phyloP scores from a whole-genome alignment of 768 basidiomycete genomes.

The Kondoa subrosea region DNA sequence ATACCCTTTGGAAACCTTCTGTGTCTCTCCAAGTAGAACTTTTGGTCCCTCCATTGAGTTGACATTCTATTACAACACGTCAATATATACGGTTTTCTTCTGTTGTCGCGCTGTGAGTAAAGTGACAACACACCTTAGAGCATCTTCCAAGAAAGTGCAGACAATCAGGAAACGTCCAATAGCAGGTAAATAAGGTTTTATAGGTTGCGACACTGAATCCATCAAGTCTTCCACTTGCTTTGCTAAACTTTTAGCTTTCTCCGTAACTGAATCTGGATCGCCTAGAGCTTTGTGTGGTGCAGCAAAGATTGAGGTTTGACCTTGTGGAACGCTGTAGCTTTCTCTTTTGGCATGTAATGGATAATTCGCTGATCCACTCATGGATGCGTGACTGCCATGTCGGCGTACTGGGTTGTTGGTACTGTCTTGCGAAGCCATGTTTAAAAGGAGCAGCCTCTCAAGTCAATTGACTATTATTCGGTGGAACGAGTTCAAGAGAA shows the following conservation, averaged over 20 bases:
- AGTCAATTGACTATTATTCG: no score
- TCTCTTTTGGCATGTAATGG: background rate
- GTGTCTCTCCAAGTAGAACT: slow-evolving; percentile 88
- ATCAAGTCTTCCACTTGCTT: slow-evolving; percentile 61
- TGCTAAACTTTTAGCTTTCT: slow-evolving; percentile 29
- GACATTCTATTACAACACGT: slow-evolving; percentile 11
- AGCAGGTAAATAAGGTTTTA: slow-evolving; percentile 82
- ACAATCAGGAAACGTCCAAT: slow-evolving; percentile 94
- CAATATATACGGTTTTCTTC: background rate
- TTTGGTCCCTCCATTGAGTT: slow-evolving; percentile 80
- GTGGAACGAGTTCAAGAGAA: no score
- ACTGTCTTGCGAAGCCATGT: no score
- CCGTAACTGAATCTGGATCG: slow-evolving; percentile 20
- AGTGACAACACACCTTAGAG: slow-evolving; percentile 41
- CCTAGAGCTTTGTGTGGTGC: background rate
- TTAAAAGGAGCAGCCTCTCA: no score
- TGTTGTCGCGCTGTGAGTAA: background rate
- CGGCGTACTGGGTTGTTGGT: background rate
- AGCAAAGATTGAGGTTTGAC: background rate
- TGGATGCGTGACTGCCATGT: background rate
- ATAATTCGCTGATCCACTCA: background rate
- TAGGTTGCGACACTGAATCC: slow-evolving; percentile 79
- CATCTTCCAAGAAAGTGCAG: slow-evolving; percentile 95
- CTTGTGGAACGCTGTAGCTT: background rate
- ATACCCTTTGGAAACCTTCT: slow-evolving; percentile 89